A percentile compares a stretch with the other conserved stretches of the same genome.
Conservation (phyloP, 2,329 filamentous ascomycete genomes). For the Colletotrichum musae region DNA sequence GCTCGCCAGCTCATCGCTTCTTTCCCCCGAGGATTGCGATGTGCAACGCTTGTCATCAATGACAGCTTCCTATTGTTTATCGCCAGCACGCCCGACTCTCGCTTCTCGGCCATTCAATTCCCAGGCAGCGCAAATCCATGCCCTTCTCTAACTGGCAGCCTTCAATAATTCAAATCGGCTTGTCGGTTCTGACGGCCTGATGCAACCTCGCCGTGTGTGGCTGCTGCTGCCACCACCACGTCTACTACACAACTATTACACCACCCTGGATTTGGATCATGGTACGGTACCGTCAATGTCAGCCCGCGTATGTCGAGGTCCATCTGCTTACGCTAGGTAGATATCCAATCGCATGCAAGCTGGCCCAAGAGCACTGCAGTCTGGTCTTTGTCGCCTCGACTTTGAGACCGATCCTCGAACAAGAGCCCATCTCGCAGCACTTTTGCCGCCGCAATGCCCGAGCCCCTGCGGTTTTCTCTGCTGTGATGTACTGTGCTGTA, state of each 20-base stretch:
- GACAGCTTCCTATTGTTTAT: conserved; percentile 18
- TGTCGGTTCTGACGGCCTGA: not conserved
- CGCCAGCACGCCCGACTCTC: conserved; percentile 6
- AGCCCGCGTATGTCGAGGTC: conserved; percentile 7
- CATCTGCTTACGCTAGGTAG: conserved; percentile 4
- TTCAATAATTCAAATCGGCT: conserved; percentile 3
- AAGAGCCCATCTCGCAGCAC: conserved; percentile 19
- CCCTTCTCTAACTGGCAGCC: not conserved
- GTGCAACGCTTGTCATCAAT: conserved; percentile 32
- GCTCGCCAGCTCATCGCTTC: not conserved
- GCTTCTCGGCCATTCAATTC: conserved; percentile 18
- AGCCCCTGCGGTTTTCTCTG: conserved; percentile 8
- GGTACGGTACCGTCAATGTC: not conserved
- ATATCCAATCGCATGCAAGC: not conserved
- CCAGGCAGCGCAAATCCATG: not conserved
- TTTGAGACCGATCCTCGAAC: conserved; percentile 10
- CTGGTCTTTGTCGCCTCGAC: conserved; percentile 17
- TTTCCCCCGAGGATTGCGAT: conserved; percentile 6
- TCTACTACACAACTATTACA: too few relatives aligned
- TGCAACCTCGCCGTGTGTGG: conserved; percentile 2
- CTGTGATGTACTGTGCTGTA: not conserved
- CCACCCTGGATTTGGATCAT: too few relatives aligned
- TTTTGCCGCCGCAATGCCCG: conserved; percentile 31
- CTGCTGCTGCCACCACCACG: not conserved
- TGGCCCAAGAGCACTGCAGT: conserved; percentile 17